Conservation (phyloP, 2,329 filamentous ascomycete species). For the Botrytis squamosa region DNA sequence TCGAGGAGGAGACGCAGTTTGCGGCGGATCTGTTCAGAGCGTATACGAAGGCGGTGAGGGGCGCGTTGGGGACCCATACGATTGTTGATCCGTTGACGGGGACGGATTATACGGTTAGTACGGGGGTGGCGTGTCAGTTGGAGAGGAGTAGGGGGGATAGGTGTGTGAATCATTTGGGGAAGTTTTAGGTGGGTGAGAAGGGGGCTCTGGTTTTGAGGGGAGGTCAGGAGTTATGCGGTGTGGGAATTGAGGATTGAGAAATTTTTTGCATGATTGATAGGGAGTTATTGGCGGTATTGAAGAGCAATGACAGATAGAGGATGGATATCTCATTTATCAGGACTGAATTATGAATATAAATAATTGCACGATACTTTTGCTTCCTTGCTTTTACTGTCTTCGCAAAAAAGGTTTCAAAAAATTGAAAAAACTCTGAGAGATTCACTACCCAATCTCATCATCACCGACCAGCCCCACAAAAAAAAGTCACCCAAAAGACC, state of each 20-base stretch:
- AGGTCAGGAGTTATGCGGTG: background rate
- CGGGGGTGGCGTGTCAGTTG: background rate
- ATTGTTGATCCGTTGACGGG: constrained; percentile 5
- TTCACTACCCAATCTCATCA: background rate
- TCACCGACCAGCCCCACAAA: background rate
- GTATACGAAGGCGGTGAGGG: constrained; percentile 7
- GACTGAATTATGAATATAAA: background rate
- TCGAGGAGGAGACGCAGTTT: constrained; percentile 25
- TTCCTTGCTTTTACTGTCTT: background rate
- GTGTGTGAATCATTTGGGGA: background rate
- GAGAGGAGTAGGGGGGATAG: background rate
- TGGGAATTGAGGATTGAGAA: background rate
- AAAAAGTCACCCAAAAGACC: background rate
- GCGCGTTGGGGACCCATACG: background rate
- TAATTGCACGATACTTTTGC: background rate
- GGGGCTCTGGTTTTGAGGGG: no score
- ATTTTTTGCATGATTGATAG: background rate
- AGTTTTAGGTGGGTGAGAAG: background rate
- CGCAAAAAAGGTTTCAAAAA: background rate
- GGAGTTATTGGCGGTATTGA: no score
- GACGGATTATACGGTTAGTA: background rate
- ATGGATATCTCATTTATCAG: background rate
- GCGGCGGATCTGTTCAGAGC: constrained; percentile 21
- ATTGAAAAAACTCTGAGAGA: background rate
- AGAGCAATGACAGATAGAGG: background rate